A percentile compares a stretch with the other conserved stretches of the same genome.
Conservation (phyloP, 2,329 filamentous ascomycete genomes). For the Stagonosporopsis rhizophila region DNA sequence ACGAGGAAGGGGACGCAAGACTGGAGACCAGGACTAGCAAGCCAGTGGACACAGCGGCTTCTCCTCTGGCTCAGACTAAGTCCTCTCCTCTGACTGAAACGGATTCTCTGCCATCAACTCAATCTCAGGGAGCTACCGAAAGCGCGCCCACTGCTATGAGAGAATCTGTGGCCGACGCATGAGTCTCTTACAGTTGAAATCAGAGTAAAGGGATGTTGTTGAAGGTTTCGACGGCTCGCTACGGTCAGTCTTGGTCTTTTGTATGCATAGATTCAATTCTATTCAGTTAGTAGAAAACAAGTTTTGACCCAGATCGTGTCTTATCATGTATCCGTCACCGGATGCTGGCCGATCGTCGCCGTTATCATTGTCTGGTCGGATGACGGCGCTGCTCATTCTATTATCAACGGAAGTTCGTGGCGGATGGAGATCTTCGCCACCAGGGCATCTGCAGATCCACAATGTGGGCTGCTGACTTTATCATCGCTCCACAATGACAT, state of each 20-base stretch:
- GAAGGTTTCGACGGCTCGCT: neutral
- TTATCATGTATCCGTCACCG: neutral
- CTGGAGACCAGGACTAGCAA: neutral
- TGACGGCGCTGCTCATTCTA: conserved; percentile 1
- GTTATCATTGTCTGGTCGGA: neutral
- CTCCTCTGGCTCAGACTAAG: neutral
- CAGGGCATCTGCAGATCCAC: conserved; percentile 3
- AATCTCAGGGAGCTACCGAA: conserved; percentile 13
- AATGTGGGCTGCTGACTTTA: conserved; percentile 6
- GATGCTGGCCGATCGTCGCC: neutral
- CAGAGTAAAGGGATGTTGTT: neutral
- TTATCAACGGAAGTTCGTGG: conserved; percentile 5
- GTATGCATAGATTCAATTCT: conserved; percentile 6
- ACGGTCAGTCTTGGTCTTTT: neutral
- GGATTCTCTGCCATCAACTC: conserved; percentile 6
- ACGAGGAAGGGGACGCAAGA: conserved; percentile 2
- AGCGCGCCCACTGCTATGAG: conserved; percentile 8
- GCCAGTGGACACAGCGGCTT: neutral
- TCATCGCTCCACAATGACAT: conserved; percentile 11
- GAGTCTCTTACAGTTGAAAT: neutral
- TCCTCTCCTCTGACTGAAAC: conserved; percentile 1
- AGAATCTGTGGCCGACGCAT: conserved; percentile 10
- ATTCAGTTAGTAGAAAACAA: neutral
- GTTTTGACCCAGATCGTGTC: neutral
- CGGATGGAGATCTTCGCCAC: conserved; percentile 16